phyloP scores from a whole-genome alignment of 2,329 filamentous ascomycete species.

The Hypoxylon sp. region DNA sequence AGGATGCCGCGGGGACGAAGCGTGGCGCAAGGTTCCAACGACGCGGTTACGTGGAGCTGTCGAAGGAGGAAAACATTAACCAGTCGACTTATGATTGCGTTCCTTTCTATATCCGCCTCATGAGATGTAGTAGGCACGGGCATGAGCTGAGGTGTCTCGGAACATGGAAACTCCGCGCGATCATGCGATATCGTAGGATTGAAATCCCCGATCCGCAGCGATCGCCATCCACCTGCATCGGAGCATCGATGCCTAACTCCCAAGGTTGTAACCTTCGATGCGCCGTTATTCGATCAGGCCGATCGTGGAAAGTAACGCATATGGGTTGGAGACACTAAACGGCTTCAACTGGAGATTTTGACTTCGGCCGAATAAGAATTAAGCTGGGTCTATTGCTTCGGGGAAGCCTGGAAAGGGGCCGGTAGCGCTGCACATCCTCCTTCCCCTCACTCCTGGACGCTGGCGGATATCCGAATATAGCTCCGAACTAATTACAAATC shows the following conservation, averaged over 20 bases:
- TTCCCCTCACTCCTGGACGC: slow-evolving; percentile 1
- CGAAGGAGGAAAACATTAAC: background rate
- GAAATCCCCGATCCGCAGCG: slow-evolving; percentile 19
- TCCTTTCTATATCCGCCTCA: slow-evolving; percentile 14
- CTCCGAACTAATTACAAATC: slow-evolving; percentile 29
- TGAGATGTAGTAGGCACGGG: slow-evolving; percentile 16
- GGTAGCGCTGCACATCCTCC: slow-evolving; percentile 23
- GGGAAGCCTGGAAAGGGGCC: slow-evolving; percentile 22
- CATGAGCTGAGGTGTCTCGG: slow-evolving; percentile 12
- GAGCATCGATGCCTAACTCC: background rate
- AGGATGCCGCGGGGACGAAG: slow-evolving; percentile 13
- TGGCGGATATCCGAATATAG: slow-evolving; percentile 28
- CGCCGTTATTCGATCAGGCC: background rate
- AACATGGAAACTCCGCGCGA: slow-evolving; percentile 27
- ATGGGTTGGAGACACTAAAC: slow-evolving; percentile 2
- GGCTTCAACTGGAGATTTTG: slow-evolving; percentile 1
- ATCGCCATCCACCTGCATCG: slow-evolving; percentile 22
- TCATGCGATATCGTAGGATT: slow-evolving; percentile 22
- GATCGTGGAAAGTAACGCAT: slow-evolving; percentile 11
- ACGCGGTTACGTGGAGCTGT: slow-evolving; percentile 15
- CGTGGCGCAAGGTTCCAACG: slow-evolving; percentile 23
- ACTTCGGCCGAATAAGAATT: slow-evolving; percentile 25
- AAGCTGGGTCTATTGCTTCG: slow-evolving; percentile 6
- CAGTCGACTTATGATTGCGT: slow-evolving; percentile 1
- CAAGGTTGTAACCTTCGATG: background rate